phyloP scores from a whole-genome alignment of 345 rosid genomes.

The Leavenworthia alabamica region DNA sequence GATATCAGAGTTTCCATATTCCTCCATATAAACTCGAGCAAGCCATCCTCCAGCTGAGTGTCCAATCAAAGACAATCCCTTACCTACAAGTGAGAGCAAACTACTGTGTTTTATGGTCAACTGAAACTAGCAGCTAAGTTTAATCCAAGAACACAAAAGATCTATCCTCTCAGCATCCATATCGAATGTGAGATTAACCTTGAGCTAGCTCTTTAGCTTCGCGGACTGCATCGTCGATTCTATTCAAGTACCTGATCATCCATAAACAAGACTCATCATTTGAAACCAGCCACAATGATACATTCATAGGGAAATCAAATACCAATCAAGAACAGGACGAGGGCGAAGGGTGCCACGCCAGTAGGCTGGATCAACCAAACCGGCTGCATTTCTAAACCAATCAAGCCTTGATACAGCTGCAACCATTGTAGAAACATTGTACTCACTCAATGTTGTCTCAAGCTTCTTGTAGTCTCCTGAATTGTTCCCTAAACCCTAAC shows the following conservation, averaged over 20 bases:
- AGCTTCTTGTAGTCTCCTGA: constrained; percentile 68
- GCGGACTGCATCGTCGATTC: constrained; percentile 63
- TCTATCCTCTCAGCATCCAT: not conserved
- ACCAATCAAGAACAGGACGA: constrained; percentile 97
- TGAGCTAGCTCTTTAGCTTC: constrained; percentile 62
- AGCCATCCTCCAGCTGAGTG: constrained; percentile 99
- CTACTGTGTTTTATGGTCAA: not conserved
- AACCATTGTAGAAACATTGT: constrained; percentile 60
- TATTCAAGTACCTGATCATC: constrained; percentile 59
- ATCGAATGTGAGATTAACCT: constrained; percentile 37
- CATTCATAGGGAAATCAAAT: not conserved
- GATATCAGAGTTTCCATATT: constrained; percentile 55
- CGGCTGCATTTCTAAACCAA: constrained; percentile 93
- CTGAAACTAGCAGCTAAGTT: not conserved
- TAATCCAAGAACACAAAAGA: constrained; percentile 1
- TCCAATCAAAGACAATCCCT: constrained; percentile 65
- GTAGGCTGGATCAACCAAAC: constrained; percentile 73
- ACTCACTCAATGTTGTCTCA: constrained; percentile 46
- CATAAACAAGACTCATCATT: not conserved
- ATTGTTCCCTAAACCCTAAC: constrained; percentile 87
- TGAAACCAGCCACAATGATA: not conserved
- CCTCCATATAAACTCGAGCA: constrained; percentile 85
- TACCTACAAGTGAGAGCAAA: constrained; percentile 54
- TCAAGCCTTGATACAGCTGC: constrained; percentile 75
- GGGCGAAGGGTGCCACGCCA: constrained; percentile 90